phyloP scores from a whole-genome alignment of 2,329 filamentous ascomycete species.

The Rutstroemia sp. region DNA sequence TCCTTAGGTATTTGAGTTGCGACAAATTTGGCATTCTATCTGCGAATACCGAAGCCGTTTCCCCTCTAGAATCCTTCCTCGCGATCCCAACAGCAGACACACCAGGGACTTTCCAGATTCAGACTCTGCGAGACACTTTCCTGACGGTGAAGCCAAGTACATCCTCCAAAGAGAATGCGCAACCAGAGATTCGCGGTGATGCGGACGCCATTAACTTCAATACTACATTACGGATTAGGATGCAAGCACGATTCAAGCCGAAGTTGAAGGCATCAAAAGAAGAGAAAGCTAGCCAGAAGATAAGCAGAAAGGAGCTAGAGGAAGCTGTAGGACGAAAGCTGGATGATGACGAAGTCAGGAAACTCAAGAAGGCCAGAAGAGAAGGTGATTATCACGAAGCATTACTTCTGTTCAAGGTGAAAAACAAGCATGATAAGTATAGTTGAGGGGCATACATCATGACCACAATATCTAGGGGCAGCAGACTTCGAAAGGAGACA shows the following conservation, averaged over 20 bases:
- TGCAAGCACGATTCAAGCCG: slow-evolving; percentile 95
- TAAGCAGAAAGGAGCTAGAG: slow-evolving; percentile 80
- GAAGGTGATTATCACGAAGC: slow-evolving; percentile 89
- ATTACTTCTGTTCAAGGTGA: slow-evolving; percentile 79
- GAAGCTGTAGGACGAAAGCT: slow-evolving; percentile 67
- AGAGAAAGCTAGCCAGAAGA: slow-evolving; percentile 76
- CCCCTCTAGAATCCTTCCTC: slow-evolving; percentile 73
- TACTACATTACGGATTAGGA: slow-evolving; percentile 73
- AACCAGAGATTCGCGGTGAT: slow-evolving; percentile 69
- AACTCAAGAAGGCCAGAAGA: slow-evolving; percentile 71
- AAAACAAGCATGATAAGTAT: slow-evolving; percentile 88
- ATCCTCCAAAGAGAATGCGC: slow-evolving; percentile 37
- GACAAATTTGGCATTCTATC: slow-evolving; percentile 75
- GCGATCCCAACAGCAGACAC: slow-evolving; percentile 57
- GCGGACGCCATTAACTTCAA: slow-evolving; percentile 58
- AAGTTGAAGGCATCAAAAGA: slow-evolving; percentile 71
- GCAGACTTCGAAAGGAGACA: not conserved
- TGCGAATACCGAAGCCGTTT: slow-evolving; percentile 74
- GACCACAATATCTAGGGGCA: not conserved
- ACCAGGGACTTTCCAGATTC: slow-evolving; percentile 65
- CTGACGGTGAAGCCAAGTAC: slow-evolving; percentile 52
- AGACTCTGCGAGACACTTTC: slow-evolving; percentile 66
- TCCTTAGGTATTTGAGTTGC: slow-evolving; percentile 68
- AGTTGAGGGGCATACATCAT: slow-evolving; percentile 31
- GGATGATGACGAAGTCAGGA: slow-evolving; percentile 79